Base-by-base conservation (phyloP, 495 filamentous ascomycete genomes). In the Apiosordaria backusii region DNA sequence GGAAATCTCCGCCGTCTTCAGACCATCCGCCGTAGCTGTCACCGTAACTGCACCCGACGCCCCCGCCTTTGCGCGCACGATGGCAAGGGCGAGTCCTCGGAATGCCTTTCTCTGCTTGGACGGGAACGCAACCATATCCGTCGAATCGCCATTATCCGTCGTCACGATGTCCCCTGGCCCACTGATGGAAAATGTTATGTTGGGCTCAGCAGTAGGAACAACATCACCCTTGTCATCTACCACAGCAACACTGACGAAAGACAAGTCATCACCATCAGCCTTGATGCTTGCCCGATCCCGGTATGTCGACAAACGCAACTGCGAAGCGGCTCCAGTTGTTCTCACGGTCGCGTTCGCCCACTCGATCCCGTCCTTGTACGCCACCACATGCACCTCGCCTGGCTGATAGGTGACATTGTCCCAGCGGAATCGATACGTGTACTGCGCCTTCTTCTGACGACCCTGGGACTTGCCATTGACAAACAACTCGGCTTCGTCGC, bases 401-500 rank as follows among this genome's bases (percentile, higher is more conserved):
- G 81, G 70, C 57, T 75, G 64, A 60, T 83, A 84, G 1, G 66
- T 70, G 0, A 84, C 75, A 4, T 78, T 63, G 50, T 84, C 80
- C 82, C 81, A 84, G 0, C 81, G 76, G 65, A 83, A 82, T 15
- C 82, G 79, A 60, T 80, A 82, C 6, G 69, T 68, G 15, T 64
- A 77, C 22, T 73, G 27, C 15, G 63, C 71, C 59, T 71, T 75
- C 71, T 75, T 74, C 50, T 71, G 57, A 5, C 72, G 65, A 4
- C 81, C 82, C 3, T 67, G 68, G 0, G 78, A 81, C 52, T 75
- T 70, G 13, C 80, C 82, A 64, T 83, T 84, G n/a, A 83, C 68
- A 55, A 83, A 83, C 9, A 84, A 69, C 68, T 84, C 82, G 9
- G 78, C 82, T 65, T 83, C 78, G 63, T 83, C 78, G 2, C 66